Conservation (phyloP, 2,329 filamentous ascomycete species). For the Bimuria novae-zelandiae region DNA sequence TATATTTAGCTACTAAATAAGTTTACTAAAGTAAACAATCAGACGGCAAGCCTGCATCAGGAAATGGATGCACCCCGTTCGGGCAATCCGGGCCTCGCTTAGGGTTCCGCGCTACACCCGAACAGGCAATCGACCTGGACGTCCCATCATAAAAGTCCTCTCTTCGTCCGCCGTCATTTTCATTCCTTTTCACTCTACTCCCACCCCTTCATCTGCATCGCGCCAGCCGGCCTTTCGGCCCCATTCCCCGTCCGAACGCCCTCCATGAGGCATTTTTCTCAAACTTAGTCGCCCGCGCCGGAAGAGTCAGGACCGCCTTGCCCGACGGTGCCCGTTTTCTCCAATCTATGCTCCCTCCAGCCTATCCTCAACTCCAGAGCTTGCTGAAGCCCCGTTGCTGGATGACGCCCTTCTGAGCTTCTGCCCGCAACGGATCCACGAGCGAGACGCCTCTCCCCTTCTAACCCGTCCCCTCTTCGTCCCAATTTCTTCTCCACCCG, state of each 20-base stretch:
- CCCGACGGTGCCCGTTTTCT: not conserved
- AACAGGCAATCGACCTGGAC: conserved; percentile 13
- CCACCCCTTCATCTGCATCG: conserved; percentile 4
- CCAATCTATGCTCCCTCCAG: not conserved
- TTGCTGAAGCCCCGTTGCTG: not conserved
- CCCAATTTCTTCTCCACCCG: not conserved
- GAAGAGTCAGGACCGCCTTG: conserved; percentile 1
- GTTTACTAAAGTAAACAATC: not conserved
- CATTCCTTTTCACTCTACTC: conserved; percentile 15
- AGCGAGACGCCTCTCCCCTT: not conserved
- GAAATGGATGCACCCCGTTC: not conserved
- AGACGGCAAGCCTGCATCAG: not conserved
- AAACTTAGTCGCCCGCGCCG: not conserved
- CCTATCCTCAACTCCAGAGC: not conserved
- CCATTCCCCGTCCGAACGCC: conserved; percentile 1
- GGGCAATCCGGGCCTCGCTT: conserved; percentile 6
- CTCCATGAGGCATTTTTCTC: conserved; percentile 16
- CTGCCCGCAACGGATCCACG: not conserved
- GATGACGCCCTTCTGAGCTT: not conserved
- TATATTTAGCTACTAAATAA: too few relatives aligned
- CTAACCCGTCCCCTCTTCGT: not conserved
- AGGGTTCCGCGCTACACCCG: conserved; percentile 12
- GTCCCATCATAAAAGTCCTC: conserved; percentile 14
- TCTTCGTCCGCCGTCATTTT: conserved; percentile 14
- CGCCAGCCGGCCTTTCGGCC: not conserved